phyloP scores from a whole-genome alignment of 257 asterid genomes.

The Nicotiana obtusifolia region DNA sequence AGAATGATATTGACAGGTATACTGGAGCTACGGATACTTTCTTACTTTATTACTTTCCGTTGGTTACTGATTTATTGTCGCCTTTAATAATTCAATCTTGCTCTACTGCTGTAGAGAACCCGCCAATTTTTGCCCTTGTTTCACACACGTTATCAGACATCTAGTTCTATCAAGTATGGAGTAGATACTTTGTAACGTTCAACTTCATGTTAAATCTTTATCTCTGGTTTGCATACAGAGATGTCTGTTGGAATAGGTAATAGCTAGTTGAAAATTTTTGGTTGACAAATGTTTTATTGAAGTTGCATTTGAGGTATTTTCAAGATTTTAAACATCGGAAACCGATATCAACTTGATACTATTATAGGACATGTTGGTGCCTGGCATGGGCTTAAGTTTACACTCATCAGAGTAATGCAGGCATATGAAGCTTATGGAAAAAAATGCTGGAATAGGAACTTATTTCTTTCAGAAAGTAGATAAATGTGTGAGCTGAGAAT shows the following conservation, averaged over 20 bases:
- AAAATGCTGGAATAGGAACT: neutral
- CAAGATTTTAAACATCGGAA: neutral
- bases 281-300: neutral
- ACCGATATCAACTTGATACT: neutral
- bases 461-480: neutral
- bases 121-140: neutral
- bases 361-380: neutral
- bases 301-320: neutral
- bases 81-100: neutral
- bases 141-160: neutral
- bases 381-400: neutral
- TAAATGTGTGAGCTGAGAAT: neutral
- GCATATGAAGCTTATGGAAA: neutral
- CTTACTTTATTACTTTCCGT: neutral
- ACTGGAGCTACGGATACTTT: neutral
- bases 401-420: neutral
- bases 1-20: neutral
- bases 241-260: neutral
- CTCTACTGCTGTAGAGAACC: neutral
- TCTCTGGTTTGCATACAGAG: neutral
- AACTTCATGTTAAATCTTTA: neutral
- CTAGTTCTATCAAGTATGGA: neutral
- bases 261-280: neutral
- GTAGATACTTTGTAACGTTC: neutral
- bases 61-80: conserved; percentile 5